Conservation (phyloP, 2,329 filamentous ascomycete genomes). For the Huntiella moniliformis region DNA sequence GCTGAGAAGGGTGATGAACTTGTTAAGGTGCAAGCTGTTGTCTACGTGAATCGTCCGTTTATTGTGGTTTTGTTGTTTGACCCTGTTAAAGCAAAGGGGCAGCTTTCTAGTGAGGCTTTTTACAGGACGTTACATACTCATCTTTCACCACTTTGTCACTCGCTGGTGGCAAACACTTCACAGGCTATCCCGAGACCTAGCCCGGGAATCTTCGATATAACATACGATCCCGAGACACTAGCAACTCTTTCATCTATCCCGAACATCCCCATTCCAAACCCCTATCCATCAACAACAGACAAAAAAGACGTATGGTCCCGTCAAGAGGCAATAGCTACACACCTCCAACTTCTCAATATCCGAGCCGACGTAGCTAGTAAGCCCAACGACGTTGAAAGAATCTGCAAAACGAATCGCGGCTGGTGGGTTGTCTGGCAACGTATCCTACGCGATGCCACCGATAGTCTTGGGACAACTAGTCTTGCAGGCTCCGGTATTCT, state of each 20-base stretch:
- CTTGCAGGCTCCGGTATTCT: slow-evolving; percentile 1
- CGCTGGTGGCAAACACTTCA: slow-evolving; percentile 35
- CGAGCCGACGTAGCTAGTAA: slow-evolving; percentile 22
- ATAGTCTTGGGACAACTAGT: neutral
- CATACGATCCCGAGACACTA: slow-evolving; percentile 39
- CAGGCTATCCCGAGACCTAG: slow-evolving; percentile 35
- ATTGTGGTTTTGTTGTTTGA: slow-evolving; percentile 58
- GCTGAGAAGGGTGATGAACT: slow-evolving; percentile 28
- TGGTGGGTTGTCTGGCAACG: slow-evolving; percentile 55
- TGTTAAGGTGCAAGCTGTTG: slow-evolving; percentile 42
- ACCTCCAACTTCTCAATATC: slow-evolving; percentile 43
- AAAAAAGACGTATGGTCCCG: slow-evolving; percentile 31
- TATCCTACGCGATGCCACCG: slow-evolving; percentile 21
- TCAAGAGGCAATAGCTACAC: slow-evolving; percentile 44
- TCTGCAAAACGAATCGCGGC: slow-evolving; percentile 45
- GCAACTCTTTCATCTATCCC: slow-evolving; percentile 46
- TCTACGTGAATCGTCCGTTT: slow-evolving; percentile 59
- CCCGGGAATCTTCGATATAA: slow-evolving; percentile 35
- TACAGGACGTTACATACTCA: slow-evolving; percentile 44
- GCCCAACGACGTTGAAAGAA: slow-evolving; percentile 34
- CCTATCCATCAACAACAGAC: slow-evolving; percentile 11
- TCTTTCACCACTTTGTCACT: slow-evolving; percentile 37
- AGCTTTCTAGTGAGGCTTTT: slow-evolving; percentile 33
- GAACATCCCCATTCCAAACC: slow-evolving; percentile 38
- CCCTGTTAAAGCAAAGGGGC: slow-evolving; percentile 34